phyloP scores from a whole-genome alignment of 495 filamentous ascomycete species.

The Letharia columbiana region DNA sequence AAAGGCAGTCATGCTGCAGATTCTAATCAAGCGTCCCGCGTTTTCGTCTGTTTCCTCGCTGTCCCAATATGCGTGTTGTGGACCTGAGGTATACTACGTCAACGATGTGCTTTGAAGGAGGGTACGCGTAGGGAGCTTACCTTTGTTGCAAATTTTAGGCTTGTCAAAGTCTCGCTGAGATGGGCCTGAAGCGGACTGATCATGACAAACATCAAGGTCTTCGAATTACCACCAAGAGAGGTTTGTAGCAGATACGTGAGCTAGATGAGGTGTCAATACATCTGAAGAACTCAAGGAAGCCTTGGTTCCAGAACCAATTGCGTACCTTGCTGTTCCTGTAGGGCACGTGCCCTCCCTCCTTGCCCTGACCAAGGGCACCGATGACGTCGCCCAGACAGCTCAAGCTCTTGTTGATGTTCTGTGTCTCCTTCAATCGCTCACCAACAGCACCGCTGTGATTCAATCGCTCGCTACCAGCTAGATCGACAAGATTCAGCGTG shows the following conservation, averaged over 20 bases:
- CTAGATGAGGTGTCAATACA: constrained; percentile 34
- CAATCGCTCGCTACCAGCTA: constrained; percentile 87
- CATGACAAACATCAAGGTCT: constrained; percentile 99
- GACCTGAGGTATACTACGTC: constrained; percentile 36
- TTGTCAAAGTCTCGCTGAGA: constrained; percentile 86
- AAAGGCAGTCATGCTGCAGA: background rate
- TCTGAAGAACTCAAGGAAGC: background rate
- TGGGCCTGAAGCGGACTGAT: constrained; percentile 87
- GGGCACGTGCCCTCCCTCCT: constrained; percentile 78
- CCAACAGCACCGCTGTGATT: constrained; percentile 77
- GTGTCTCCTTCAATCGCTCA: constrained; percentile 83
- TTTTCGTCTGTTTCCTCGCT: constrained; percentile 64
- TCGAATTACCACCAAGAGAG: constrained; percentile 87
- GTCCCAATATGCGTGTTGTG: constrained; percentile 87
- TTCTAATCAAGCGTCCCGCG: background rate
- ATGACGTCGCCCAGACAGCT: constrained; percentile 94
- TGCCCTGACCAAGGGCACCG: constrained; percentile 76
- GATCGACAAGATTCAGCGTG: constrained; percentile 90
- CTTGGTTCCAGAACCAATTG: background rate
- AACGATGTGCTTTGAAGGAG: constrained; percentile 1
- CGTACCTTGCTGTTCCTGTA: constrained; percentile 90
- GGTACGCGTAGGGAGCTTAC: constrained; percentile 31
- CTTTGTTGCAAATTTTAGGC: constrained; percentile 94
- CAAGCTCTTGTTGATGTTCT: constrained; percentile 92
- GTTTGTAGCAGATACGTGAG: constrained; percentile 94